Conservation (phyloP, 805 yeast species). For the Monosporozyma aerobia region DNA sequence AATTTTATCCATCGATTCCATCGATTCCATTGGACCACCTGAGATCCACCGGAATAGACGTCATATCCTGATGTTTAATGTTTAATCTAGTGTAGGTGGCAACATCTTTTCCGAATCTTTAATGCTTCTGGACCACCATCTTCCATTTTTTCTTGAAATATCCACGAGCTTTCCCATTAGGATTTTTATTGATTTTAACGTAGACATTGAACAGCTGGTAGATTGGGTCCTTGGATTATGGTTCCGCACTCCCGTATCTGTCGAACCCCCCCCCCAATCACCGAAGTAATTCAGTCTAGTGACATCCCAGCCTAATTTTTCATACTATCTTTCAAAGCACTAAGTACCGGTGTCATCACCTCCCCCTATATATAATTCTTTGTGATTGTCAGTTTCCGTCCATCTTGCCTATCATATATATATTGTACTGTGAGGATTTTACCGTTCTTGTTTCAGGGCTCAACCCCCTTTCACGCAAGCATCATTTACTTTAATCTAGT, state of each 20-base stretch:
- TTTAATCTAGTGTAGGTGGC: conserved; percentile 86
- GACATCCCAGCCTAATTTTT: conserved; percentile 84
- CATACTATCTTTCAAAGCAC: too few relatives aligned
- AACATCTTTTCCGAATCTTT: conserved; percentile 68
- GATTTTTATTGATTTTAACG: conserved; percentile 74
- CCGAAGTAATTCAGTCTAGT: conserved; percentile 87
- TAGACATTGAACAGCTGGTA: conserved; percentile 90
- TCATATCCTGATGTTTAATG: conserved; percentile 80
- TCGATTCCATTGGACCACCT: conserved; percentile 65
- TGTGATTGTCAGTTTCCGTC: too few relatives aligned
- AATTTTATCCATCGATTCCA: conserved; percentile 62
- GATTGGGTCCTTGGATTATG: conserved; percentile 68
- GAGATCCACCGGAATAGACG: conserved; percentile 90
- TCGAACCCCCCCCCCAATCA: conserved; percentile 98
- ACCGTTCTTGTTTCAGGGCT: too few relatives aligned
- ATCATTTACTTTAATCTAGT: too few relatives aligned
- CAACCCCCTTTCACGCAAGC: too few relatives aligned
- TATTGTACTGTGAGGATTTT: too few relatives aligned
- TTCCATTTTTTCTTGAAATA: conserved; percentile 87
- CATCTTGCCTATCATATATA: too few relatives aligned
- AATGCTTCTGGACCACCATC: conserved; percentile 82
- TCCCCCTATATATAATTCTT: too few relatives aligned
- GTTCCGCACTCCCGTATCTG: conserved; percentile 71
- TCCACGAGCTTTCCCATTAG: conserved; percentile 76
- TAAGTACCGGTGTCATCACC: too few relatives aligned